Evolutionary conservation across 345 rosid genomes (phyloP), one percentile per base, ranked within the genome.

Genomic region (Cardamine chenopodiifolia): DNA sequence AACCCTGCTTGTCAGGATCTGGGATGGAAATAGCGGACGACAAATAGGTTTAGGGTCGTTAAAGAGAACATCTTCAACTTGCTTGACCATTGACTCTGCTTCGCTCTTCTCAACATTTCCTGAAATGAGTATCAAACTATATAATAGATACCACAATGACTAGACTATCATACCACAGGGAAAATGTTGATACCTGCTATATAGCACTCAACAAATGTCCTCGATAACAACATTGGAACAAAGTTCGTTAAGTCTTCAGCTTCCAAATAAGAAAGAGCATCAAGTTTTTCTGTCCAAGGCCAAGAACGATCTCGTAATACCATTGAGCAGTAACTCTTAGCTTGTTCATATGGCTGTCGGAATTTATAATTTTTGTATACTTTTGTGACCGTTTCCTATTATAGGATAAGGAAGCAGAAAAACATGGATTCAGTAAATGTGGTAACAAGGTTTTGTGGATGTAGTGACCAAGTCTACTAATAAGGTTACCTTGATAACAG

Each of bases 281-380:
- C 92, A 64, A 85, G 85, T 65, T 82, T 25, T 68, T 93, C 98
- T 80, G 57, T 85, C 97, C 86, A 87, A 18, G 94, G 89, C 88
- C 90, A 86, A 45, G 79, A 28, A 5, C 62, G 80, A 66, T 88
- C 92, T 47, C 80, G 80, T 58, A 94, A 83, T 31, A 89, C 62
- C 66, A 91, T 55, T 34, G 85, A 86, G 85, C 88, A 86, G 75
- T 88, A 87, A 85, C 72, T 56, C 83, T 63, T 82, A 45, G 91
- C 97, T 81, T 88, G 97, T 48, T 84, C 78, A 83, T 80, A 82
- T 17, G 98, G 97, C 70, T 87, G 88, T 78, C 67, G 85, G 79
- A 91, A 94, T 84, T 88, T 91, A 42, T 74, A 67, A 79, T 94
- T 94, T 70, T 86, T 71, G 64, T 82, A 88, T 15, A 80, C 79